Conservation (phyloP, 441 rosid species). For the Biscutella auriculata region DNA sequence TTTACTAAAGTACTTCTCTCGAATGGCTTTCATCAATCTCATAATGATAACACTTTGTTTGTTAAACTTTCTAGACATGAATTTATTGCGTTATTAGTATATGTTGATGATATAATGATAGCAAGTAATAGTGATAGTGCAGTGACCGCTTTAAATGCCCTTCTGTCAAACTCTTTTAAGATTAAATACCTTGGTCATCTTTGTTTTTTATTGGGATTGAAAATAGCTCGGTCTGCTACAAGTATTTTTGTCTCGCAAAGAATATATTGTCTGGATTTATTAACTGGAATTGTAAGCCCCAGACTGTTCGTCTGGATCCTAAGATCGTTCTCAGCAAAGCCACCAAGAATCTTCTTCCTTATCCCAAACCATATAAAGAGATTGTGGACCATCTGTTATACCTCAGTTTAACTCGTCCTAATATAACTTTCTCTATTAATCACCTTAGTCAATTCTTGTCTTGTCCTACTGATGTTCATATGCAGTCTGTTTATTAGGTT, state of each 20-base stretch:
- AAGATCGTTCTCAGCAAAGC: neutral
- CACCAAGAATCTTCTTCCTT: too few species aligned
- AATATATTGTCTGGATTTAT: neutral
- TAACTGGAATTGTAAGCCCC: neutral
- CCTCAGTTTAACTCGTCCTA: neutral
- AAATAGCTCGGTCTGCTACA: neutral
- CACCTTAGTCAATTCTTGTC: neutral
- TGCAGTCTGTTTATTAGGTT: neutral
- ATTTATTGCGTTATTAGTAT: neutral
- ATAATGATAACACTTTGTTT: neutral
- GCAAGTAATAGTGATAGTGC: neutral
- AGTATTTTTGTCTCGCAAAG: neutral
- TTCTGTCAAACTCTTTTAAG: neutral
- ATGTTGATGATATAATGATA: neutral
- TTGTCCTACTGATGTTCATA: neutral
- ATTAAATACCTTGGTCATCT: neutral
- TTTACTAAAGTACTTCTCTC: neutral
- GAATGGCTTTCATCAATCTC: neutral
- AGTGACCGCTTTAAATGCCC: neutral
- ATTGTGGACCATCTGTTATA: neutral
- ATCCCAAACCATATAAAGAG: neutral
- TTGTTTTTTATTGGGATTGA: neutral
- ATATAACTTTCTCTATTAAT: neutral
- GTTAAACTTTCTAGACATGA: neutral
- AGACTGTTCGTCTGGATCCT: neutral